phyloP scores from a whole-genome alignment of 192 early-diverging fungal genomes.

The Coemansia sp. region DNA sequence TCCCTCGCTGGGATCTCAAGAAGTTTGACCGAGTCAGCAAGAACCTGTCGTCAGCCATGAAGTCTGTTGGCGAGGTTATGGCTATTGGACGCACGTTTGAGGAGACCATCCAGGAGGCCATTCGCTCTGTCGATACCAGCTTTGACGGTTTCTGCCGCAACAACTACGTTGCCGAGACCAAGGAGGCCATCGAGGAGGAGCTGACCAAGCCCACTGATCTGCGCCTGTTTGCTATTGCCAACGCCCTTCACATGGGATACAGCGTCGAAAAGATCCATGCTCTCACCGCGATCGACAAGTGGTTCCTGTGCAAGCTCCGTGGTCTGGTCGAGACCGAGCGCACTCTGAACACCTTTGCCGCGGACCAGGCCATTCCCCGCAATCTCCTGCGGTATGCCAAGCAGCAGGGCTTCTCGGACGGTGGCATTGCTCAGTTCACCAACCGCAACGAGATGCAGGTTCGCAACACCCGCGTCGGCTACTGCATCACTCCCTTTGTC shows the following conservation, averaged over 20 bases:
- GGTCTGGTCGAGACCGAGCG: slow-evolving; percentile 85
- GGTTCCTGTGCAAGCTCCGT: slow-evolving; percentile 96
- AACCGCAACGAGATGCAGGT: slow-evolving; percentile 88
- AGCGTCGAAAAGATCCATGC: slow-evolving; percentile 88
- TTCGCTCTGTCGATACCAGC: slow-evolving; percentile 84
- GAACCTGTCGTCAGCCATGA: slow-evolving; percentile 91
- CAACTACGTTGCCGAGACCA: slow-evolving; percentile 59
- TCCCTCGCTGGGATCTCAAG: slow-evolving; percentile 90
- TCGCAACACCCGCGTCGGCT: slow-evolving; percentile 77
- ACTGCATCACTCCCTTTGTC: slow-evolving; percentile 87
- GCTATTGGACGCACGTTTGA: slow-evolving; percentile 96
- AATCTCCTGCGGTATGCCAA: slow-evolving; percentile 76
- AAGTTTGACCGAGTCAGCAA: slow-evolving; percentile 95
- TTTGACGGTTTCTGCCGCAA: slow-evolving; percentile 84
- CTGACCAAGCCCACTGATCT: slow-evolving; percentile 88
- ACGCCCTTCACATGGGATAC: slow-evolving; percentile 92
- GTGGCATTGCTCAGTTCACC: slow-evolving; percentile 57
- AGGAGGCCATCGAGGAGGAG: slow-evolving; percentile 82
- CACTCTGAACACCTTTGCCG: slow-evolving; percentile 52
- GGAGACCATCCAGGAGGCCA: slow-evolving; percentile 97
- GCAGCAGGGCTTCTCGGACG: slow-evolving; percentile 96
- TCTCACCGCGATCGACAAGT: slow-evolving; percentile 92
- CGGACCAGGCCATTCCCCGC: slow-evolving; percentile 59
- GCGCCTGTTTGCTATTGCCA: slow-evolving; percentile 95
- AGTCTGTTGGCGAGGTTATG: slow-evolving; percentile 98